phyloP scores from a whole-genome alignment of 768 basidiomycete genomes.

The Tephrocybe rancida region DNA sequence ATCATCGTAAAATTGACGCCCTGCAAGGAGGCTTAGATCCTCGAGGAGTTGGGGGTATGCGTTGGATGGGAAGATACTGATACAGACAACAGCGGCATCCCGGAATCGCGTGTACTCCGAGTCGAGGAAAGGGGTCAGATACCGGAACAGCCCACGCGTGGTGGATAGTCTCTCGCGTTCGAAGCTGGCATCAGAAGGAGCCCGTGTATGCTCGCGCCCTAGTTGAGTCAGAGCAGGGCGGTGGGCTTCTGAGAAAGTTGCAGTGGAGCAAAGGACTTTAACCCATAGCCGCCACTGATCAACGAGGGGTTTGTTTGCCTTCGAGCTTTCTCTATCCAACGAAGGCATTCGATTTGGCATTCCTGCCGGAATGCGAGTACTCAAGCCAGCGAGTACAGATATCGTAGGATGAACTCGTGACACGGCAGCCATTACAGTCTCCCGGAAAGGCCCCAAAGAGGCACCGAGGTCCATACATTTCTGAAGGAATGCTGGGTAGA shows the following conservation, averaged over 20 bases:
- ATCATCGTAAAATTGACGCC: slow-evolving; percentile 86
- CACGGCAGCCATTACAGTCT: slow-evolving; percentile 66
- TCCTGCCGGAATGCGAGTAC: slow-evolving; percentile 51
- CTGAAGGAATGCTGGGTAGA: slow-evolving; percentile 69
- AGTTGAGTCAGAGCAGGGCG: slow-evolving; percentile 55
- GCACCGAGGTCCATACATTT: slow-evolving; percentile 50
- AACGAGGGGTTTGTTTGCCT: slow-evolving; percentile 60
- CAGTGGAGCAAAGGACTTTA: slow-evolving; percentile 83
- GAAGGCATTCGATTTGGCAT: slow-evolving; percentile 41
- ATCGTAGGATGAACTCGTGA: slow-evolving; percentile 74
- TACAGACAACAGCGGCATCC: slow-evolving; percentile 84
- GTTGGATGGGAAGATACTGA: slow-evolving; percentile 81
- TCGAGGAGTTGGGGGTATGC: slow-evolving; percentile 83
- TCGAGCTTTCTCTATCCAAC: slow-evolving; percentile 54
- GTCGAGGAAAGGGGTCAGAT: slow-evolving; percentile 85
- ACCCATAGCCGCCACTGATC: slow-evolving; percentile 88
- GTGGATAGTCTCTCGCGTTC: slow-evolving; percentile 84
- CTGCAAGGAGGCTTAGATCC: slow-evolving; percentile 78
- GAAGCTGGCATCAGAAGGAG: slow-evolving; percentile 71
- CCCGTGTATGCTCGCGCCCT: slow-evolving; percentile 69
- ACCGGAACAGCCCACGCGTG: slow-evolving; percentile 80
- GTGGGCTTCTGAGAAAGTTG: slow-evolving; percentile 60
- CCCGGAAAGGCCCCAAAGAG: slow-evolving; percentile 56
- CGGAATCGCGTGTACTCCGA: slow-evolving; percentile 84
- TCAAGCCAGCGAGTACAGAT: slow-evolving; percentile 73